Evolutionary conservation across 1,139 yeast genomes (phyloP), one percentile per base, ranked within the genome.

Genomic region (Hyphopichia fennica): DNA sequence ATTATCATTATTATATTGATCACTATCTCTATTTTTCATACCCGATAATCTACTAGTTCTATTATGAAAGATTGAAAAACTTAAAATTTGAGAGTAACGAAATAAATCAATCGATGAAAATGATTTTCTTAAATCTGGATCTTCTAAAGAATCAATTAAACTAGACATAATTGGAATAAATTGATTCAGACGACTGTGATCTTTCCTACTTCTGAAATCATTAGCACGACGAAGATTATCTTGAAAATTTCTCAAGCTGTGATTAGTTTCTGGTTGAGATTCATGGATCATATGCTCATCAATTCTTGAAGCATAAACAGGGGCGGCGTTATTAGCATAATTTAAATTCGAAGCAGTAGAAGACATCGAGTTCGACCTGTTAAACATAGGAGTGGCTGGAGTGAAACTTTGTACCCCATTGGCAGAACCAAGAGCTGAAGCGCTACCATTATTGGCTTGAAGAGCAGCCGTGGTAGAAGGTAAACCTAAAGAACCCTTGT

Each of bases 1-100:
- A 38, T 57, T 57, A 35, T 48, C 47, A 47, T 52, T 59, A 29
- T 54, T 48, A 45, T 58, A 62, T 48, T 65, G 69, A 51, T 73
- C 79, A 41, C 61, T 65, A 51, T 73, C 78, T 46, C 75, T 54
- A 48, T 72, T 71, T 43, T 63, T 62, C 11, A 55, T 48, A 16
- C 62, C 60, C 11, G 63, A 52, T 44, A 71, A 61, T 45, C 76
- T 55, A 33, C 49, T 48, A 27, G 63, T 58, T 48, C 75, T 61
- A 45, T 65, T 64, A 44, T 52, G 52, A 45, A 50, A 63, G 29
- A 65, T 60, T 9, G 69, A 58, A 44, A 47, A 50, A 49, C 63
- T 63, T 42, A 68, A 56, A 4, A 62, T 52, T 20, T 51, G 48
- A 17, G 60, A 51, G 45, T 67, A 71, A 37, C 48, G 51, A 34